Conservation (phyloP, 139 green algal species). For the Chlorella sorokiniana region DNA sequence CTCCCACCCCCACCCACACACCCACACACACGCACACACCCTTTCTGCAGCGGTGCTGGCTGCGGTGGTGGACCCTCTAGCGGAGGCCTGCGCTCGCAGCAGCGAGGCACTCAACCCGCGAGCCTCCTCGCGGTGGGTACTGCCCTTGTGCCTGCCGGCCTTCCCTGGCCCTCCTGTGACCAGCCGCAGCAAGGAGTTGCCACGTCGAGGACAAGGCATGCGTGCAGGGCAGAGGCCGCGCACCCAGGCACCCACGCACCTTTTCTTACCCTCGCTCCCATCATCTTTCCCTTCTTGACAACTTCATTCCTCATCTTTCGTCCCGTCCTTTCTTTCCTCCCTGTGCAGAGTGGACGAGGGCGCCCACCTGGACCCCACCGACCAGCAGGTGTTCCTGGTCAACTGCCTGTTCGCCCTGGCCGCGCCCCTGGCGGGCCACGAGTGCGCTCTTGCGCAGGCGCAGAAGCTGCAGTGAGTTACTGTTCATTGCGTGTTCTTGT, state of each 20-base stretch:
- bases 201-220: no score
- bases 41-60: slow-evolving; percentile 53
- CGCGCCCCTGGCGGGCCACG: slow-evolving; percentile 37
- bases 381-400: slow-evolving; percentile 70
- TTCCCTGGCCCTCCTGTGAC: no score
- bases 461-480: slow-evolving; percentile 24
- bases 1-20: neutral
- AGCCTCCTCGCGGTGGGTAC: slow-evolving; percentile 42
- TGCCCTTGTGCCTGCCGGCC: neutral
- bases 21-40: neutral
- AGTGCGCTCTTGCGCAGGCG: slow-evolving; percentile 26
- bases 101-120: slow-evolving; percentile 59
- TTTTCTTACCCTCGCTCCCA: neutral
- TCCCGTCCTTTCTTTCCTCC: neutral
- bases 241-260: no score
- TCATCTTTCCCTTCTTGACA: no score
- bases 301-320: neutral
- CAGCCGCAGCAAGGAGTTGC: no score
- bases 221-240: no score
- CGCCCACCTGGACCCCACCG: slow-evolving; percentile 54
- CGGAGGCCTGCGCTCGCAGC: slow-evolving; percentile 61
- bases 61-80: slow-evolving; percentile 73
- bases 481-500: neutral
- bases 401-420: slow-evolving; percentile 75
- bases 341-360: slow-evolving; percentile 55